Evolutionary conservation across 2,329 filamentous ascomycete genomes (phyloP), one percentile per base, ranked within the genome.

Genomic region (Fusarium humuli): DNA sequence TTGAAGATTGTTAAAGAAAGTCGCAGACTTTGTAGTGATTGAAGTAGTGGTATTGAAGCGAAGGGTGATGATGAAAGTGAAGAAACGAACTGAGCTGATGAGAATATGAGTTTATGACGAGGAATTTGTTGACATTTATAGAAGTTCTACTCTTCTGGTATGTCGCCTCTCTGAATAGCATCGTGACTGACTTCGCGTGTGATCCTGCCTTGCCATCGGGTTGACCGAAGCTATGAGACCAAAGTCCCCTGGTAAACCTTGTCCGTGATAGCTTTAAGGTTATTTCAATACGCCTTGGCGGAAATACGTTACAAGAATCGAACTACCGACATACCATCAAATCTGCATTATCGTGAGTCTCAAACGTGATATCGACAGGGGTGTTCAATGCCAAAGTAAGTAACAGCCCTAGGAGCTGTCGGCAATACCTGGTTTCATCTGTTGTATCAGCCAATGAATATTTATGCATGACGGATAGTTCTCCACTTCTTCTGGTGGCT

Each of bases 231-330:
- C 18, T 11, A 1, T 42, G 57, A 61, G 53, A 61, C 53, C 5
- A 12, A 3, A 20, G 13, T 37, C 22, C 32, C 42, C 2, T 25
- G 11, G 2, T 48, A 22, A 32, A 41, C 54, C 54, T 5, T 27
- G 20, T n/a, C 20, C n/a, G 27, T 61, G 14, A 32, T 59, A 41
- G 37, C 42, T 57, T 58, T 61, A 59, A 59, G 25, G 30, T 61
- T 61, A 41, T 23, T 27, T 22, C 25, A 32, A 11, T 9, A 42
- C 22, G 11, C 9, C 32, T 48, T 59, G 32, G 49, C 49, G 25
- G 7, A 6, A 52, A 37, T 22, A 20, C 2, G 49, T 52, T 52
- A 41, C 20, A 16, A 14, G 18, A 52, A 4, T 27, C 5, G 7
- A 27, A 37, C 10, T 25, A 14, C 34, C 32, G 23, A 7, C 20